Evolutionary conservation across 2,329 filamentous ascomycete species (phyloP).

Genomic region (Alternaria atra): DNA sequence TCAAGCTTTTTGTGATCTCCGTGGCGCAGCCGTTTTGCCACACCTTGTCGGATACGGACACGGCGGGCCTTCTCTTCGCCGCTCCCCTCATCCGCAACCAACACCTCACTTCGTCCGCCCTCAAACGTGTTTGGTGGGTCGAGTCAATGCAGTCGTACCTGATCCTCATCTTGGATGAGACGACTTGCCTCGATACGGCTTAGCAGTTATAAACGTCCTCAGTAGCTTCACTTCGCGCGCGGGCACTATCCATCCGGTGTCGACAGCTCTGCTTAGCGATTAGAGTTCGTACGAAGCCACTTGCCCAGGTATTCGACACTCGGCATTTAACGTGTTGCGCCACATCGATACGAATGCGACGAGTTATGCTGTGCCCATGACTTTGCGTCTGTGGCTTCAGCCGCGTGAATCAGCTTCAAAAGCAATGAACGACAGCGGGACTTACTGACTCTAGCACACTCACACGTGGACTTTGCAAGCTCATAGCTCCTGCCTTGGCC

Average conservation of each 20-base stretch:
- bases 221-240: conserved; percentile 29
- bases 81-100: conserved; percentile 8
- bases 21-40: conserved; percentile 19
- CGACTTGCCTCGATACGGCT: conserved; percentile 20
- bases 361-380: neutral
- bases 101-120: conserved; percentile 6
- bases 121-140: conserved; percentile 35
- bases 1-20: conserved; percentile 17
- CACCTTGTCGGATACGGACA: conserved; percentile 3
- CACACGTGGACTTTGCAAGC: conserved; percentile 4
- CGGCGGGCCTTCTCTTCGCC: conserved; percentile 7
- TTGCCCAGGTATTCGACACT: neutral
- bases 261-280: conserved; percentile 15
- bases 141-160: conserved; percentile 32
- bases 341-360: conserved; percentile 7
- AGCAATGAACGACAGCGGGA: conserved; percentile 7
- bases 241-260: conserved; percentile 28
- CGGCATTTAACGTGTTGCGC: conserved; percentile 7
- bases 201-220: conserved; percentile 22
- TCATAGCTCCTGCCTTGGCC: conserved; percentile 1
- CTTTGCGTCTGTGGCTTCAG: neutral
- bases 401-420: neutral
- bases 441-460: conserved; percentile 5
- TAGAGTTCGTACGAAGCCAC: conserved; percentile 25
- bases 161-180: conserved; percentile 27